A percentile compares a stretch with the other conserved stretches of the same genome.
Conservation (phyloP, 257 asterid species). For the Nicotiana noctiflora region DNA sequence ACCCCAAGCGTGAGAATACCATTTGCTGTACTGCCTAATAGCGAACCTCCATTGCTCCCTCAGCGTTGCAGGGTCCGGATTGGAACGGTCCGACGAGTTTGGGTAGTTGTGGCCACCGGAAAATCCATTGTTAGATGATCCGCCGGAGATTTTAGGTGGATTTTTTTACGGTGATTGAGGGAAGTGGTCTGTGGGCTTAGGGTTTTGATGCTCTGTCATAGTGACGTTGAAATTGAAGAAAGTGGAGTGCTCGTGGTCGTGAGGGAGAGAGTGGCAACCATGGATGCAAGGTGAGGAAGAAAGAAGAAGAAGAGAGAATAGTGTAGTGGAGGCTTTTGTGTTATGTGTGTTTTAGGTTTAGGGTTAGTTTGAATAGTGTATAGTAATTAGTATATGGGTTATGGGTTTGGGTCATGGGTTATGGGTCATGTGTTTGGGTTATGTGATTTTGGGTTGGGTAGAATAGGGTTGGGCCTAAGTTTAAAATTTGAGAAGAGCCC, state of each 20-base stretch:
- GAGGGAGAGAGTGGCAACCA: too few species aligned
- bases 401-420: too few species aligned
- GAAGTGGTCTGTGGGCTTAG: slow-evolving; percentile 24
- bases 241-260: background rate
- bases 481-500: too few species aligned
- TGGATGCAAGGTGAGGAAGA: too few species aligned
- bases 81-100: slow-evolving; percentile 58
- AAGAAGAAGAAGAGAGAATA: too few species aligned
- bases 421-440: too few species aligned
- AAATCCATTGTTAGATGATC: slow-evolving; percentile 18
- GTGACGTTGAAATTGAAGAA: background rate
- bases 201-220: slow-evolving; percentile 44
- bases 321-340: too few species aligned
- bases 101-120: slow-evolving; percentile 26
- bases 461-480: too few species aligned
- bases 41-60: slow-evolving; percentile 91
- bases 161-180: slow-evolving; percentile 21
- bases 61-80: slow-evolving; percentile 76
- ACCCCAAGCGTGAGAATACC: slow-evolving; percentile 98
- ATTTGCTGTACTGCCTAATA: slow-evolving; percentile 65
- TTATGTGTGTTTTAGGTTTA: too few species aligned
- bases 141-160: slow-evolving; percentile 23
- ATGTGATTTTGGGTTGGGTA: too few species aligned
- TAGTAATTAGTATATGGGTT: too few species aligned
- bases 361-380: too few species aligned